Conservation (phyloP, 139 green algal genomes). For the Trebouxia sp. region DNA sequence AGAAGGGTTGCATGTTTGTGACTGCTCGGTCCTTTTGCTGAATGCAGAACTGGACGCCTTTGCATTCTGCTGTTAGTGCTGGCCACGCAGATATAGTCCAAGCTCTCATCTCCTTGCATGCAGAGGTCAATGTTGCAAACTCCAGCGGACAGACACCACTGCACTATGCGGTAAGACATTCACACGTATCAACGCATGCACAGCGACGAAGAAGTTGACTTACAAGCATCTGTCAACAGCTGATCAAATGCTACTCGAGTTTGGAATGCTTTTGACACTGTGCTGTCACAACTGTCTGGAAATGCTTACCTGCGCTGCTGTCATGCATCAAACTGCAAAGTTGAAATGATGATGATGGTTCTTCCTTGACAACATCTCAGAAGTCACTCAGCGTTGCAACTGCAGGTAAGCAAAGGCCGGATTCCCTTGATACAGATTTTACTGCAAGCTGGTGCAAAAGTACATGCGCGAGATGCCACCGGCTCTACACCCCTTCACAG, state of each 20-base stretch:
- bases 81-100: constrained; percentile 54
- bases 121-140: constrained; percentile 48
- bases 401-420: constrained; percentile 63
- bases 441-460: constrained; percentile 39
- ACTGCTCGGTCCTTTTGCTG: no score
- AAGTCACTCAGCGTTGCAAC: neutral
- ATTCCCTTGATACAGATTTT: constrained; percentile 41
- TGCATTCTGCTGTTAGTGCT: constrained; percentile 64
- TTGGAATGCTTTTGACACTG: no score
- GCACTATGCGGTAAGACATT: constrained; percentile 68
- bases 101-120: constrained; percentile 54
- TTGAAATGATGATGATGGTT: no score
- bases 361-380: neutral
- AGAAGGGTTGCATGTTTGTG: neutral
- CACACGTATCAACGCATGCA: no score
- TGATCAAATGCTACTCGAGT: no score
- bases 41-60: constrained; percentile 68
- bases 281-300: no score
- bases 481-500: constrained; percentile 60
- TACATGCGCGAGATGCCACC: constrained; percentile 49
- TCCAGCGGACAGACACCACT: constrained; percentile 55
- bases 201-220: no score
- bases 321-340: no score
- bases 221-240: no score
- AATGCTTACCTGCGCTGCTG: no score